Base-by-base conservation (phyloP, 768 basidiomycete genomes). In the Cystoderma amianthinum region DNA sequence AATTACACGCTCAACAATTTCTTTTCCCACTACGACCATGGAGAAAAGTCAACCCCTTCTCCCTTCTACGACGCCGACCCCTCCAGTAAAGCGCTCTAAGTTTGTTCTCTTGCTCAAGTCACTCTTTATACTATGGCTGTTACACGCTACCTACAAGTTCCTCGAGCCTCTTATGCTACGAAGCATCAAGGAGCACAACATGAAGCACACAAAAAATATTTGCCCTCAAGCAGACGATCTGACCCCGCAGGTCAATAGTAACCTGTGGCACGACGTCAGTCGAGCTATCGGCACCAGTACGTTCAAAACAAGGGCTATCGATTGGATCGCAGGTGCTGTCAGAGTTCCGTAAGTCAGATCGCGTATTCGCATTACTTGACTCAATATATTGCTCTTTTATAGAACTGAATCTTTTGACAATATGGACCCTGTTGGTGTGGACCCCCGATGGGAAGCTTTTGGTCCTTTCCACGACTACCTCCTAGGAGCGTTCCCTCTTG, bases 361-460 rank as follows among this genome's bases (percentile, higher is more conserved):
- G 5, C 5, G 20, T 11, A 7, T 39, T n/a, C 15, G 2, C 10
- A 19, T 16, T 18, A 28, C 3, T 36, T 39, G 19, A 32, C 0
- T 37, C 9, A 21, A 19, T 28, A 10, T 17, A 46, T 32, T 11
- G 15, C 32, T 18, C 11, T 19, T 11, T 52, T 39, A n/a, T 21
- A 79, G 76, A 13, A 79, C 77, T 7, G 74, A 78, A 50, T 69
- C 68, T 3, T 77, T 59, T 44, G 76, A 80, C 45, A 61, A 63
- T 42, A 66, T 77, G 59, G 68, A 63, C 7, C 58, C 63, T 6
- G 60, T 76, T 37, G 71, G 66, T 9, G 57, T 63, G 40, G 78
- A 79, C 44, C 58, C 69, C 5, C 64, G 75, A 16, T 82, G 79
- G 80, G 63, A 74, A 21, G 67, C 61, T 18, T 80, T 82, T 39